A percentile compares a stretch with the other conserved stretches of the same genome.
Conservation (phyloP, 2,329 filamentous ascomycete genomes). For the Calcarisporium arbuscula region DNA sequence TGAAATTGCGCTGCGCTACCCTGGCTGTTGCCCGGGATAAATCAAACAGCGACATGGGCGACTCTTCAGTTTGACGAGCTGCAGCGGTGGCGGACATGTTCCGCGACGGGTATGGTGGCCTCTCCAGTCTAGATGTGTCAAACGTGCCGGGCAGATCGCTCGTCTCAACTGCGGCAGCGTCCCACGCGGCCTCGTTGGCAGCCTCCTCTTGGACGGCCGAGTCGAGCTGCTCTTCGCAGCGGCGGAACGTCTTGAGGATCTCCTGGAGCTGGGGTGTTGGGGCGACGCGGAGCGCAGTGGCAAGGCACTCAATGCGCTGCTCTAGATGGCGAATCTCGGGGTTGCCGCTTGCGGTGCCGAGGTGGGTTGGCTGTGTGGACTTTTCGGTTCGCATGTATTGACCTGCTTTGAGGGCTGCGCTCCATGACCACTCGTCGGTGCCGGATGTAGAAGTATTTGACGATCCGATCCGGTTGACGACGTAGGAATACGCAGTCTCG, state of each 20-base stretch:
- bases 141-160: conserved; percentile 58
- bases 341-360: conserved; percentile 54
- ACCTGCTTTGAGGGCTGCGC: conserved; percentile 70
- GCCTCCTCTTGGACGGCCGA: conserved; percentile 60
- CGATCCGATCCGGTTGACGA: conserved; percentile 59
- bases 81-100: conserved; percentile 28
- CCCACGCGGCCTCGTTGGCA: conserved; percentile 63
- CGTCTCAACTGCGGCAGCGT: too few species aligned
- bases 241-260: conserved; percentile 67
- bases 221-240: conserved; percentile 73
- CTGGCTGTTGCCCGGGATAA: conserved; percentile 55
- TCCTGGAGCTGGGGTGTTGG: conserved; percentile 65
- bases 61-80: conserved; percentile 41
- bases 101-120: conserved; percentile 19
- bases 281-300: conserved; percentile 67
- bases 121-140: conserved; percentile 21
- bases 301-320: conserved; percentile 74
- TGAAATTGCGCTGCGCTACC: conserved; percentile 52
- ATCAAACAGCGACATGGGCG: conserved; percentile 60
- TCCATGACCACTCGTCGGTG: conserved; percentile 68
- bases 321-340: conserved; percentile 65
- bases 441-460: conserved; percentile 5
- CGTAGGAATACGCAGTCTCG: conserved; percentile 80
- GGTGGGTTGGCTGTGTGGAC: conserved; percentile 51
- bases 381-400: conserved; percentile 56